phyloP scores from a whole-genome alignment of 352 stramenopile species.

The Pythium guiyangense region DNA sequence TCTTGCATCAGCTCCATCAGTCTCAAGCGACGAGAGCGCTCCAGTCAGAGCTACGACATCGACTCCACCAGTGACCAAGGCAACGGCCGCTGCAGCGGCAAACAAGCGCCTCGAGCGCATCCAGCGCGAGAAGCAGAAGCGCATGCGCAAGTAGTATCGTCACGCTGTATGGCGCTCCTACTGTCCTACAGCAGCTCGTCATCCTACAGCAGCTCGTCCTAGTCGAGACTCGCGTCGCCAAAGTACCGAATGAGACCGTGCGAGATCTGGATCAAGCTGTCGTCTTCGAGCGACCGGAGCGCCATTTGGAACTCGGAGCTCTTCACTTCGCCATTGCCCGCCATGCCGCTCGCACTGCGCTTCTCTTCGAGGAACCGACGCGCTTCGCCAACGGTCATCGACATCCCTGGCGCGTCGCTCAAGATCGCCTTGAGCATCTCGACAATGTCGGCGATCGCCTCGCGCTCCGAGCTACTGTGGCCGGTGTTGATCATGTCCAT shows the following conservation, averaged over 20 bases:
- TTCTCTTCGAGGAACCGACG: conserved; percentile 83
- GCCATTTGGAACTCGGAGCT: conserved; percentile 87
- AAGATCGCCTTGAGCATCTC: conserved; percentile 55
- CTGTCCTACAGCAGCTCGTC: too few species aligned
- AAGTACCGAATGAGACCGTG: conserved; percentile 84
- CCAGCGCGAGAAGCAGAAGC: conserved; percentile 16
- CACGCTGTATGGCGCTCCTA: too few species aligned
- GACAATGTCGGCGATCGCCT: conserved; percentile 63
- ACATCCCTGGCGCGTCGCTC: conserved; percentile 45
- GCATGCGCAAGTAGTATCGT: conserved; percentile 3
- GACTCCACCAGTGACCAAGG: too few species aligned
- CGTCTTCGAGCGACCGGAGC: conserved; percentile 87
- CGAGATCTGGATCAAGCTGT: conserved; percentile 91
- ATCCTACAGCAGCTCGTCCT: too few species aligned
- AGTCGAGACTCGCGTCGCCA: conserved; percentile 26
- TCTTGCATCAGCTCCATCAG: neutral
- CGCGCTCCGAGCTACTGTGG: conserved; percentile 85
- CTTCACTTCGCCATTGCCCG: conserved; percentile 57
- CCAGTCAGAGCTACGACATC: too few species aligned
- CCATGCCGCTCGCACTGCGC: conserved; percentile 26
- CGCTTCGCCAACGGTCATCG: conserved; percentile 86
- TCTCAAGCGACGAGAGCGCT: too few species aligned
- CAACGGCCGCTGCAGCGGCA: neutral
- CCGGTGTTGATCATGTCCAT: conserved; percentile 99
- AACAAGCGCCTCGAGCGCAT: conserved; percentile 16